phyloP scores from a whole-genome alignment of 441 rosid species.

The Codiaeum variegatum region DNA sequence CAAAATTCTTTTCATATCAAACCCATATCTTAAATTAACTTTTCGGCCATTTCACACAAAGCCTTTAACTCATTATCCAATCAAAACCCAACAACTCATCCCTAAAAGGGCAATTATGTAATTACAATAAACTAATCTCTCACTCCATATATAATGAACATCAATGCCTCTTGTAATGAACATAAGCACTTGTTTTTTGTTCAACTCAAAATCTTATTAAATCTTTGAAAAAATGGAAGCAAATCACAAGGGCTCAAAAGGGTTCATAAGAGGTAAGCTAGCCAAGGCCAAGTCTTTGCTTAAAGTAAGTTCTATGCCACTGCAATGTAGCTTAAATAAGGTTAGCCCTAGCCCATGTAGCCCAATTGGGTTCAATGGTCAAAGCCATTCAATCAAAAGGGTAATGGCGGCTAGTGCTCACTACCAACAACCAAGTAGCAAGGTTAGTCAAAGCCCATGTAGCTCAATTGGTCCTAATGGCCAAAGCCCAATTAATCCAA shows the following conservation, averaged over 20 bases:
- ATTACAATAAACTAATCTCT: background rate
- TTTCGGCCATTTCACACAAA: conserved; percentile 9
- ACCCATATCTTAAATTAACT: conserved; percentile 10
- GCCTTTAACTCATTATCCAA: background rate
- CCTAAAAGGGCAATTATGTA: background rate
- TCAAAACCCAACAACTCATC: background rate
- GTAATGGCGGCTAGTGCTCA: background rate
- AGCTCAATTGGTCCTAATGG: no score
- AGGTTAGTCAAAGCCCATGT: conserved; percentile 22
- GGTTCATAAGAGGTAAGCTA: conserved; percentile 28
- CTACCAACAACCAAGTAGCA: background rate
- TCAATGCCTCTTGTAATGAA: background rate
- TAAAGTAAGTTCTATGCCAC: background rate
- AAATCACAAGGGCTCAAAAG: conserved; percentile 26
- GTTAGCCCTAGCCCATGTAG: conserved; percentile 23
- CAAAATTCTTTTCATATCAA: background rate
- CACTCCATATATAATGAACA: conserved; percentile 2
- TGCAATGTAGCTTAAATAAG: conserved; percentile 12
- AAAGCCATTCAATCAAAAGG: conserved; percentile 14
- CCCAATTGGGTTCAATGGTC: conserved; percentile 2
- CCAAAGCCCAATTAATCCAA: no score
- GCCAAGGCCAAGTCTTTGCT: conserved; percentile 28
- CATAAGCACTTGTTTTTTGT: background rate
- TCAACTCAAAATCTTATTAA: background rate
- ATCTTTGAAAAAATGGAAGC: conserved; percentile 27